phyloP scores from a whole-genome alignment of 108 stramenopile genomes.

The Phaeodactylum tricornutum region DNA sequence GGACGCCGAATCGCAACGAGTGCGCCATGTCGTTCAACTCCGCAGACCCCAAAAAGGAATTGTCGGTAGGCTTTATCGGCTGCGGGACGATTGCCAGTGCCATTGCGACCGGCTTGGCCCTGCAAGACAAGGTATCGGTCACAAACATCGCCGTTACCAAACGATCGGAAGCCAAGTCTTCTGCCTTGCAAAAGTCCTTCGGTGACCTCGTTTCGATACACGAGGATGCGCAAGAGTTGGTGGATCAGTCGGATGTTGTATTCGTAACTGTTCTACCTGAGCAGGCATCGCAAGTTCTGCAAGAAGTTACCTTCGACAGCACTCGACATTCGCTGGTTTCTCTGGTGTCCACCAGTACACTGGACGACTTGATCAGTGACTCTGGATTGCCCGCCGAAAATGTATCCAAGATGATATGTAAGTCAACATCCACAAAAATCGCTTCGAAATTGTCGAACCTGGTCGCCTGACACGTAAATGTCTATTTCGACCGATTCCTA shows the following conservation, averaged over 20 bases:
- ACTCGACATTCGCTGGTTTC: conserved; percentile 57
- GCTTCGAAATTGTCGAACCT: no score
- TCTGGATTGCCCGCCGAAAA: conserved; percentile 10
- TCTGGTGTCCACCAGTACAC: conserved; percentile 26
- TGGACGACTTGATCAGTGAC: neutral
- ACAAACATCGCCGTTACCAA: conserved; percentile 38
- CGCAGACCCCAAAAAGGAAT: no score
- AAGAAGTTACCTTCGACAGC: conserved; percentile 31
- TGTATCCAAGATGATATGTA: conserved; percentile 83
- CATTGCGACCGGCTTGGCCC: conserved; percentile 57
- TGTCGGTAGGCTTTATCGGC: conserved; percentile 82
- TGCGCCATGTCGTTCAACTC: no score
- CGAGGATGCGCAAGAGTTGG: conserved; percentile 57
- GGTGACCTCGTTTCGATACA: conserved; percentile 34
- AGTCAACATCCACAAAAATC: no score
- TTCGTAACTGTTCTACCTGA: conserved; percentile 69
- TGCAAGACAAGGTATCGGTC: conserved; percentile 13
- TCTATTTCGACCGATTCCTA: neutral
- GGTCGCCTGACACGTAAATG: no score
- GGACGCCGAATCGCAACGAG: no score
- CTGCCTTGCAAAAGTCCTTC: conserved; percentile 21
- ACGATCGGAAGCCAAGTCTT: conserved; percentile 50
- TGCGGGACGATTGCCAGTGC: conserved; percentile 71
- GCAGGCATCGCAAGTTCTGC: conserved; percentile 38
- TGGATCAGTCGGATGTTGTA: conserved; percentile 54